Evolutionary conservation across 257 asterid genomes (phyloP), one percentile per base, ranked within the genome.

Genomic region (Mentha longifolia): DNA sequence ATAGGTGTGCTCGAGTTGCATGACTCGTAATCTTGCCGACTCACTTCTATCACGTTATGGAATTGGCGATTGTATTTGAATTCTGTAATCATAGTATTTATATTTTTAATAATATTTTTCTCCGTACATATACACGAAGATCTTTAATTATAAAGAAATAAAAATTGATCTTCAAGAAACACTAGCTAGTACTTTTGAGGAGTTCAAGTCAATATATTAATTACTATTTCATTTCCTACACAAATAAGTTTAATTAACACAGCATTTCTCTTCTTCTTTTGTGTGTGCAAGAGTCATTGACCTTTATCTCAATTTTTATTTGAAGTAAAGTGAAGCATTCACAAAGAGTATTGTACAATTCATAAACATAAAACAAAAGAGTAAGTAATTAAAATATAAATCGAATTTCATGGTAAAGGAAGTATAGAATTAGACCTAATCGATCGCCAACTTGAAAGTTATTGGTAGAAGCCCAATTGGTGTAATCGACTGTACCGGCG

Each of bases 1-100:
- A 65, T 74, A 1, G 85, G 85, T 17, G 76, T 30, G 12, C 20
- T 37, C 13, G 79, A 57, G 71, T 65, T 76, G 82, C 85, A 77
- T 9, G 70, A 70, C 47, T 65, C 61, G 65, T 17, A 74, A 17
- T 80, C 78, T 9, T 65, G n/a, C 15, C 39, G 49, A 43, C 51
- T 73, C 72, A 70, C 85, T 57, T 72, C 79, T 35, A 77, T 49
- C 56, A 77, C 80, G 17, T 70, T 70, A 30, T 77, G 85, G 41
- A 65, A 59, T 35, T 65, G 71, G 3, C 13, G 75, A 16, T 43
- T 39, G 77, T 77, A 77, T 57, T 77, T 67, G 61, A 77, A 77
- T 22, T 50, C 85, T 80, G 71, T 16, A n/a, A 42, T 8, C 59
- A 45, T 15, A 8, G 7, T n/a, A 49, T n/a, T n/a, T n/a, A n/a